Evolutionary conservation across 1,284 basidiomycete species (phyloP).

Genomic region (Coniferiporia weirii): DNA sequence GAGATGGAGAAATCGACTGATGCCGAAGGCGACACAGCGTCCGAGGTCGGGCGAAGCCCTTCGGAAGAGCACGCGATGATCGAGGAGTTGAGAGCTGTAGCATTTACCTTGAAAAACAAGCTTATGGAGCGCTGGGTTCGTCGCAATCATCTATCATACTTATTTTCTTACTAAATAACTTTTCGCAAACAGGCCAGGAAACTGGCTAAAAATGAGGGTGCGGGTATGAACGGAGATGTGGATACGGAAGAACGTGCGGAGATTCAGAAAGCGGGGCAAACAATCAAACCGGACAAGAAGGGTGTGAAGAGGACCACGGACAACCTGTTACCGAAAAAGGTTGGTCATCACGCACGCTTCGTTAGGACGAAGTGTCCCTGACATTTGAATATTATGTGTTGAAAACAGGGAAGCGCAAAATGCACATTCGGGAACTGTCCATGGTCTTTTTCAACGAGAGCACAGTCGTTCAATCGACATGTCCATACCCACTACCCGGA

Average conservation of each 20-base stretch:
- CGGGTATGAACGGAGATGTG: too few species aligned
- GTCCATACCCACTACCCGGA: conserved; percentile 8
- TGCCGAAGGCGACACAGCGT: neutral
- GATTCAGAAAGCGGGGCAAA: neutral
- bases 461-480: conserved; percentile 3
- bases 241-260: neutral
- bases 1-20: neutral
- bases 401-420: neutral
- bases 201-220: neutral
- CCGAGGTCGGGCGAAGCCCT: neutral
- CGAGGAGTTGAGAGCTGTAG: neutral
- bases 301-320: neutral
- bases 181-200: neutral
- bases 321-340: neutral
- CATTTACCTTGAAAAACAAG: neutral
- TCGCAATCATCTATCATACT: neutral
- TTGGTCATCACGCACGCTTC: neutral
- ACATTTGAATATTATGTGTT: neutral
- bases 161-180: neutral
- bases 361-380: neutral
- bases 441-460: neutral
- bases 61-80: neutral
- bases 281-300: neutral
- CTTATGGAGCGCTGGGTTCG: neutral
- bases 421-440: neutral